Percentiles rank a stretch among this genome's conserved stretches.
phyloP scores from a whole-genome alignment of 2,329 filamentous ascomycete species.

The Capronia coronata region DNA sequence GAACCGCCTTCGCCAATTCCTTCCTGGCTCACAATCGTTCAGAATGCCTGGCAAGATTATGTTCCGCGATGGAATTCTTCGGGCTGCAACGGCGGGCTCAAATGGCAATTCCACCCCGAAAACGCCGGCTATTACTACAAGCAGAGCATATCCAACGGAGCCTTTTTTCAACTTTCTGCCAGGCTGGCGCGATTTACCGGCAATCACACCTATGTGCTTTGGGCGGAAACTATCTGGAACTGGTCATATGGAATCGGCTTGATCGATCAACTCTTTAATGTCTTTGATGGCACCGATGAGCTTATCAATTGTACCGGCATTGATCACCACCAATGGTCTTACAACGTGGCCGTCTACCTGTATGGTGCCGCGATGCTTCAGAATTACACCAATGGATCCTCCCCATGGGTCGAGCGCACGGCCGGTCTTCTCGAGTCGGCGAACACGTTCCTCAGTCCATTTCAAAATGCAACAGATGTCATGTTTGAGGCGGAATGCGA shows the following conservation, averaged over 20 bases:
- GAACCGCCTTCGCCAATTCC: conserved; percentile 44
- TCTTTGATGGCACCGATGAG: conserved; percentile 57
- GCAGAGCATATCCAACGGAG: conserved; percentile 61
- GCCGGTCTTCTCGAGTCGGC: conserved; percentile 50
- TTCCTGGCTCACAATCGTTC: conserved; percentile 48
- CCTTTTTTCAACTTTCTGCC: conserved; percentile 75
- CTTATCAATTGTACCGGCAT: conserved; percentile 53
- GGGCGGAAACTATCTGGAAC: conserved; percentile 57
- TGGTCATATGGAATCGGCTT: conserved; percentile 53
- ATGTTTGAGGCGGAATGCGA: conserved; percentile 65
- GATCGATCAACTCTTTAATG: conserved; percentile 56
- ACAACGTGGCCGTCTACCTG: conserved; percentile 57
- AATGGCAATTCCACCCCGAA: conserved; percentile 73
- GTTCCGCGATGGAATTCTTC: conserved; percentile 61
- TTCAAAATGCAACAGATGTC: conserved; percentile 43
- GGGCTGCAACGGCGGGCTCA: conserved; percentile 63
- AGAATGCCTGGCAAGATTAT: conserved; percentile 68
- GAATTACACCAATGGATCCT: conserved; percentile 55
- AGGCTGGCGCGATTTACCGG: conserved; percentile 61
- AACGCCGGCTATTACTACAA: conserved; percentile 80
- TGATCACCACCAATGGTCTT: conserved; percentile 60
- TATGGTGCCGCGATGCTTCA: conserved; percentile 35
- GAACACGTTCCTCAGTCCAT: conserved; percentile 44
- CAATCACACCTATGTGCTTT: conserved; percentile 58
- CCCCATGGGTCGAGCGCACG: conserved; percentile 49